Percentiles rank a stretch among this genome's conserved stretches.
phyloP scores from a whole-genome alignment of 2,329 filamentous ascomycete species.

The Claviceps digitariae region DNA sequence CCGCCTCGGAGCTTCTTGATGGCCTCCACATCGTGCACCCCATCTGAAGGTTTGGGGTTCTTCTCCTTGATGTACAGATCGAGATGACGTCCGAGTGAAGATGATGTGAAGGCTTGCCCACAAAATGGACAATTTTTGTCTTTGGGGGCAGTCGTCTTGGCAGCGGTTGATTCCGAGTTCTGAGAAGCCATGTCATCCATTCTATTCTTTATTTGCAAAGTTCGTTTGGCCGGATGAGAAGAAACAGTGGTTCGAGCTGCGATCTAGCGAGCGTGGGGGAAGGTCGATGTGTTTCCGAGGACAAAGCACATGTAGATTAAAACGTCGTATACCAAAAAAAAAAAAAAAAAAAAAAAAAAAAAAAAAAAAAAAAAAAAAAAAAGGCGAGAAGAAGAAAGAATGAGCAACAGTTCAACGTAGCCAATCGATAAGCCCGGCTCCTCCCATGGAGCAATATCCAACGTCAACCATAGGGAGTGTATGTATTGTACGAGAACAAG shows the following conservation, averaged over 20 bases:
- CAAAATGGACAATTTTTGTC: constrained; percentile 86
- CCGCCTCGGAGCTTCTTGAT: constrained; percentile 71
- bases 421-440: constrained; percentile 2
- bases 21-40: constrained; percentile 78
- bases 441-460: constrained; percentile 5
- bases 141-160: constrained; percentile 44
- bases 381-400: constrained; percentile 3
- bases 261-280: constrained; percentile 5
- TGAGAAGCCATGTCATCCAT: constrained; percentile 22
- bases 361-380: no score
- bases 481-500: neutral
- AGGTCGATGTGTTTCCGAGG: no score
- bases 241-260: neutral
- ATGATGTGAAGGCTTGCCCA: constrained; percentile 80
- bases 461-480: constrained; percentile 2
- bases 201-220: neutral
- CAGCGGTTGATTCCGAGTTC: constrained; percentile 24
- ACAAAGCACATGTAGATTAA: neutral
- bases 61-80: constrained; percentile 90
- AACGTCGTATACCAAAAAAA: neutral
- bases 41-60: constrained; percentile 78
- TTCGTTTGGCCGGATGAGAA: neutral
- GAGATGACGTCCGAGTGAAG: constrained; percentile 81
- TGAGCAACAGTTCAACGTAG: neutral
- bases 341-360: no score